Evolutionary conservation across 805 yeast species (phyloP).

Genomic region (Candida chauliodis): DNA sequence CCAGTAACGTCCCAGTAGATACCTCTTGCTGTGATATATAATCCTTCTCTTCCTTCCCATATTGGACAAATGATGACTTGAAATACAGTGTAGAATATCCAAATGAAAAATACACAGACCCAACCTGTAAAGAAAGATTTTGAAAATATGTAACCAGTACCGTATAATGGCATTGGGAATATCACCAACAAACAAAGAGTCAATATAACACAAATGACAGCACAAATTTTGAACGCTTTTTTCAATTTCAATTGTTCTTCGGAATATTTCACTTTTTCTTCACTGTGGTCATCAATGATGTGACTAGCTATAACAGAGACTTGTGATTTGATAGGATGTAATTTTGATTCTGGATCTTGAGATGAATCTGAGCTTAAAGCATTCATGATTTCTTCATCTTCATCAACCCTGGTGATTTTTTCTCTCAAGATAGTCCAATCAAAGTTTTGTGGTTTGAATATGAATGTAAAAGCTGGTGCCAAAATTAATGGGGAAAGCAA

Average conservation of each 20-base stretch:
- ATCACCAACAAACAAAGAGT: constrained; percentile 63
- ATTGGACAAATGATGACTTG: constrained; percentile 68
- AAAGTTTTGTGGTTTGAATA: constrained; percentile 67
- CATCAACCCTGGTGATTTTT: constrained; percentile 62
- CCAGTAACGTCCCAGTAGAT: constrained; percentile 84
- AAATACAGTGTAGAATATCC: constrained; percentile 69
- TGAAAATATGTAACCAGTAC: constrained; percentile 70
- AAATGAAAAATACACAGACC: constrained; percentile 76
- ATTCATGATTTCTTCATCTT: constrained; percentile 56
- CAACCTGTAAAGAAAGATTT: constrained; percentile 82
- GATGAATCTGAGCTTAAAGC: constrained; percentile 23
- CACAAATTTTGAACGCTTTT: constrained; percentile 60
- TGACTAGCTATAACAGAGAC: constrained; percentile 37
- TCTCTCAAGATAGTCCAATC: constrained; percentile 63
- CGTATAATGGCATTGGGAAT: constrained; percentile 97
- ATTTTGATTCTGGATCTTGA: constrained; percentile 20
- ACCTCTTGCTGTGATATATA: constrained; percentile 65
- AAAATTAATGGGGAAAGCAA: constrained; percentile 66
- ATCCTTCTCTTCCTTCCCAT: constrained; percentile 68
- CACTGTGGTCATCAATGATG: constrained; percentile 25
- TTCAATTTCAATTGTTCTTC: constrained; percentile 51
- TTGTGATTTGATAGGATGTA: constrained; percentile 35
- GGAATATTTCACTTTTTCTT: constrained; percentile 21
- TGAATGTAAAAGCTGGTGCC: constrained; percentile 61
- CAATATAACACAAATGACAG: constrained; percentile 54